A percentile compares a stretch with the other conserved stretches of the same genome.
These are phyloP conservation scores for Rhypophila decipiens DNA, from an alignment of 495 filamentous ascomycete species.

Conservation along the genomic window DNA sequence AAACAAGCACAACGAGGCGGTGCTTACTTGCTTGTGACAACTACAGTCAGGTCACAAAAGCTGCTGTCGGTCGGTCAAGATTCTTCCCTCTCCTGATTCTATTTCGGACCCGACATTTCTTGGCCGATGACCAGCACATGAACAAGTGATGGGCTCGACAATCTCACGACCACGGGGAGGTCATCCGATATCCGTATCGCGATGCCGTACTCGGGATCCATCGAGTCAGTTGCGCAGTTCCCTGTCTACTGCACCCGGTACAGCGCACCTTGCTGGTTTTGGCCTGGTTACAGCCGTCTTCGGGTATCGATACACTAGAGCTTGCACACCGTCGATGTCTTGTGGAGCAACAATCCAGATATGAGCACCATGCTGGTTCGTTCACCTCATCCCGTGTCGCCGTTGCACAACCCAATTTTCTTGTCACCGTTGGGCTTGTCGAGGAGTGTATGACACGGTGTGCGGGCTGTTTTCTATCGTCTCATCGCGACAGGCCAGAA, in stretches of 20 bases:
- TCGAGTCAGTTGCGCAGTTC: too few relatives aligned
- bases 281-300: background rate
- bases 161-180: background rate
- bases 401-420: constrained; percentile 1
- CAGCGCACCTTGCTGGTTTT: too few relatives aligned
- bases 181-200: background rate
- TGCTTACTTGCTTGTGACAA: background rate
- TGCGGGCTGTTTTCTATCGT: constrained; percentile 1
- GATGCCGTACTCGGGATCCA: background rate
- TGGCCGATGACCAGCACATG: too few relatives aligned
- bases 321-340: too few relatives aligned
- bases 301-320: background rate
- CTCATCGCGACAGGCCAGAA: background rate
- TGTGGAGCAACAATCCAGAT: too few relatives aligned
- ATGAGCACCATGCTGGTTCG: too few relatives aligned
- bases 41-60: background rate
- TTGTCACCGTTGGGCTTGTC: too few relatives aligned
- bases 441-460: constrained; percentile 2
- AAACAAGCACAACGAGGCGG: constrained; percentile 16
- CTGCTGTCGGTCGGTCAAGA: background rate
- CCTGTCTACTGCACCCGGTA: too few relatives aligned
- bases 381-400: background rate
- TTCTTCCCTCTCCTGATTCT: background rate
- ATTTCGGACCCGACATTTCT: background rate
- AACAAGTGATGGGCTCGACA: too few relatives aligned